Conservation (phyloP, 805 yeast species). For the Lipomyces spencermartinsiae region DNA sequence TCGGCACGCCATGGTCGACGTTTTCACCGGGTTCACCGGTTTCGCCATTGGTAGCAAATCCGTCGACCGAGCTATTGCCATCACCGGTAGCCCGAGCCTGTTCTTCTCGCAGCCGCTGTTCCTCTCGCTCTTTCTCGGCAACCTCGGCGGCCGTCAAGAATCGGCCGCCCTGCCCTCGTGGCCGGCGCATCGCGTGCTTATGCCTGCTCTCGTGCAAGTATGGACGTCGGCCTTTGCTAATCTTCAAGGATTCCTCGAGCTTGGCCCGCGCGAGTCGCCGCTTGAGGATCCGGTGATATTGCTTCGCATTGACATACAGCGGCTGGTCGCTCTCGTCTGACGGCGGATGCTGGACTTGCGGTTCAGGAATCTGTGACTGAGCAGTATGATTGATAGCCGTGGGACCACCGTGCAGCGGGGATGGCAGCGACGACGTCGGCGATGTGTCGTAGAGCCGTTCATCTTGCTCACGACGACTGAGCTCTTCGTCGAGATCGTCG, state of each 20-base stretch:
- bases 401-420: constrained; percentile 19
- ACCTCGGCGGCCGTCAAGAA: constrained; percentile 91
- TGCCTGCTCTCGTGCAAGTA: constrained; percentile 96
- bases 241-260: constrained; percentile 75
- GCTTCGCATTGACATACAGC: constrained; percentile 96
- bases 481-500: constrained; percentile 27
- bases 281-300: constrained; percentile 91
- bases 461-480: constrained; percentile 10
- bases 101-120: constrained; percentile 18
- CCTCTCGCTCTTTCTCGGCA: constrained; percentile 60
- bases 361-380: constrained; percentile 7
- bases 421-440: constrained; percentile 25
- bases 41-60: background rate
- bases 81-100: background rate
- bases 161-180: constrained; percentile 98
- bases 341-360: constrained; percentile 11
- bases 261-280: constrained; percentile 93
- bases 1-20: background rate
- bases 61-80: background rate
- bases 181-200: constrained; percentile 98
- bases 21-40: background rate
- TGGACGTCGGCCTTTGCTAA: constrained; percentile 79
- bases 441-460: constrained; percentile 25
- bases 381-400: background rate
- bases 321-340: constrained; percentile 71